Evolutionary conservation across 164 flowering plant genomes (phyloP), one percentile per base, ranked within the genome.

Genomic region (Nelumbo lutea): DNA sequence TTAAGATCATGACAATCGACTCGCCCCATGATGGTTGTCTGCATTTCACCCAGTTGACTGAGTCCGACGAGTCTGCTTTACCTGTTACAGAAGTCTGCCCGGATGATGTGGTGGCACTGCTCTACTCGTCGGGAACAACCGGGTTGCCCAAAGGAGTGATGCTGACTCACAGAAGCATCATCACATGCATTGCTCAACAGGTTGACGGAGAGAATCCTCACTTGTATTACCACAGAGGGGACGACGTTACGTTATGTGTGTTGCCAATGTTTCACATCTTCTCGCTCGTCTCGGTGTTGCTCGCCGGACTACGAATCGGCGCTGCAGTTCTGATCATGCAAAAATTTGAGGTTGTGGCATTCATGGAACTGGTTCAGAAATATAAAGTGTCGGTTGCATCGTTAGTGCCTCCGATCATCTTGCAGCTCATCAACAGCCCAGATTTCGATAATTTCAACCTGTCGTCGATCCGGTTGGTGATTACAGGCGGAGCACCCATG

Each of bases 121-220:
- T 92, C 11, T 94, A 84, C 75, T 94, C 98, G 0, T 94, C 98
- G 1, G 98, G 98, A 1, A 94, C 98, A 1, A 91, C 98, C 0
- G 97, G 98, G n/a, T 73, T 94, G 5, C 97, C 98, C 0, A 94
- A 94, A 67, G 98, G 97, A 2, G 98, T 88, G 27, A 90, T 90
- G 96, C 70, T 93, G 44, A 93, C 93, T 1, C 98, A 93, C 71
- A 79, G 80, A 65, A 84, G 92, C 3, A 70, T 84, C 9, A 86
- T 91, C 5, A 90, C 98, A 0, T 88, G 93, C 70, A 90, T 90
- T 7, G 96, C 96, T 0, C 98, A 94, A 69, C 96, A 90, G 55
- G 97, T 91, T 0, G 98, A 90, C 53, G 98, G 98, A 1, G 98
- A 94, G n/a, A 94, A 94, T 55, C 98, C 98, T 0, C 89, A 91